Percentiles rank a stretch among this genome's conserved stretches.
Conservation (phyloP, 164 flowering plant genomes). For the Magnolia kwangsiensis region DNA sequence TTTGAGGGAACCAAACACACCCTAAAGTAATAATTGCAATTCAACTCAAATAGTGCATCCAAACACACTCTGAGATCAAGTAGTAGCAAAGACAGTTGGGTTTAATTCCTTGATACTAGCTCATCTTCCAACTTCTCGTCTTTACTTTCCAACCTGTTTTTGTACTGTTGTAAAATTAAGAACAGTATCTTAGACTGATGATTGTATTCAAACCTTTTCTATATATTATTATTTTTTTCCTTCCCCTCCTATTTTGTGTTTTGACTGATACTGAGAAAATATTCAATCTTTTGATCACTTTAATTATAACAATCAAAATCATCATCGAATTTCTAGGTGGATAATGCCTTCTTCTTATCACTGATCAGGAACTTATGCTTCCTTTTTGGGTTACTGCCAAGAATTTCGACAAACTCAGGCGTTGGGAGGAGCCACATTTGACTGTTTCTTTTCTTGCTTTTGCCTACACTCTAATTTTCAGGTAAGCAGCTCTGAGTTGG, state of each 20-base stretch:
- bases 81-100: neutral
- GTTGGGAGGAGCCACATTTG: constrained; percentile 86
- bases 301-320: neutral
- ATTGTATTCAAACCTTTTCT: too few species aligned
- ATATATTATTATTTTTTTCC: too few species aligned
- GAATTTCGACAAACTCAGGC: constrained; percentile 67
- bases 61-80: neutral
- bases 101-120: neutral
- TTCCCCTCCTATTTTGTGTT: neutral
- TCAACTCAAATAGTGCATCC: too few species aligned
- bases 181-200: neutral
- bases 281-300: neutral
- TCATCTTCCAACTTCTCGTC: neutral
- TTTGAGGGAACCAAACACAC: too few species aligned
- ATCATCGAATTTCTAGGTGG: neutral
- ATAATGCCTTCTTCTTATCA: neutral
- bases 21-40: too few species aligned
- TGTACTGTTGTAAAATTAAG: neutral
- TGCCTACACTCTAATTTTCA: constrained; percentile 66
- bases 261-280: neutral
- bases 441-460: constrained; percentile 78
- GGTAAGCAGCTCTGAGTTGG: constrained; percentile 35
- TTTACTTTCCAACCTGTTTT: neutral
- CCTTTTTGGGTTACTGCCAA: constrained; percentile 49
- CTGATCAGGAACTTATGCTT: constrained; percentile 75